Percentiles rank a stretch among this genome's conserved stretches.
Evolutionary conservation across 129 eudicot genomes (phyloP).

Genomic region (Pseudognaphalium luteoalbum): DNA sequence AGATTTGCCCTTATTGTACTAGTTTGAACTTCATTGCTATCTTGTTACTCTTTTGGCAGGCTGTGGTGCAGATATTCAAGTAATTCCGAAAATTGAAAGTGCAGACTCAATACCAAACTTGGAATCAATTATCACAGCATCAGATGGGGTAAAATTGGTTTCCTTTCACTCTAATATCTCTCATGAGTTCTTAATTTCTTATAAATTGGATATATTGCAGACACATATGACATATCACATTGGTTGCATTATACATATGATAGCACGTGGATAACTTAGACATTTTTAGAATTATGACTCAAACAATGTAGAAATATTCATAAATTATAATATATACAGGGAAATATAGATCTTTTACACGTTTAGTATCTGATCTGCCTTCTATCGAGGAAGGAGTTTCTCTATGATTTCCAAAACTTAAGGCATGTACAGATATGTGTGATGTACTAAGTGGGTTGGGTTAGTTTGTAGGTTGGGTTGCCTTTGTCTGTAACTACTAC

Average conservation of each 20-base stretch:
- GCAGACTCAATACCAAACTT: constrained; percentile 95
- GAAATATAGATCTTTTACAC: constrained; percentile 10
- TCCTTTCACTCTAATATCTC: background rate
- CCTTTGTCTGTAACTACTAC: background rate
- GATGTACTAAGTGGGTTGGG: too few species aligned
- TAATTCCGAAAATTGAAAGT: constrained; percentile 92
- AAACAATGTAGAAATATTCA: background rate
- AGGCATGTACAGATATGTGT: background rate
- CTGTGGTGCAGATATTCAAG: constrained; percentile 90
- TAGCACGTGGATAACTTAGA: background rate
- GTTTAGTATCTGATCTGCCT: background rate
- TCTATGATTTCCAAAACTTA: background rate
- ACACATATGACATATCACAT: background rate
- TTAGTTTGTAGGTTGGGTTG: too few species aligned
- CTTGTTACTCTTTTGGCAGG: constrained; percentile 45
- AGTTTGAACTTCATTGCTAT: constrained; percentile 2
- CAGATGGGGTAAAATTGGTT: constrained; percentile 75
- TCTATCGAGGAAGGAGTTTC: background rate
- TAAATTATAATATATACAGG: background rate
- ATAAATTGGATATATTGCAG: constrained; percentile 5
- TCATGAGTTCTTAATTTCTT: background rate
- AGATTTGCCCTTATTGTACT: background rate
- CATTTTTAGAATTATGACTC: constrained; percentile 10
- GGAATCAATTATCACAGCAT: constrained; percentile 90
- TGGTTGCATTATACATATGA: background rate